A percentile compares a stretch with the other conserved stretches of the same genome.
Evolutionary conservation across 768 basidiomycete genomes (phyloP).

Genomic region (Lanmaoa rubissima): DNA sequence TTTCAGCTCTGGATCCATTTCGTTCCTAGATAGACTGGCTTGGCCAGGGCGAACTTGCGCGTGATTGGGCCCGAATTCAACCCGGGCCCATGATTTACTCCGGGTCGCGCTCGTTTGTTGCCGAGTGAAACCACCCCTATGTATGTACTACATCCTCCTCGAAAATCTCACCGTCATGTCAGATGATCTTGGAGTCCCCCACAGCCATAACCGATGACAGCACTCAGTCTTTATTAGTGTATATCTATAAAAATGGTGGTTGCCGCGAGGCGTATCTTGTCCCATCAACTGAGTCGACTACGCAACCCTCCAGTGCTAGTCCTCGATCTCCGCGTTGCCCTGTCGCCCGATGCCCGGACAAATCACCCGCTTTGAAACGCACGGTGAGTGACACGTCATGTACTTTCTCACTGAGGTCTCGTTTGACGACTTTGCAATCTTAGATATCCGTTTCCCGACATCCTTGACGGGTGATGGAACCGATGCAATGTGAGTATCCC

Average conservation of each 20-base stretch:
- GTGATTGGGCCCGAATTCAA: not conserved
- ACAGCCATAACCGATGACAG: not conserved
- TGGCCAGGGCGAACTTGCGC: not conserved
- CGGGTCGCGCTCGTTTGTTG: not conserved
- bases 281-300: constrained; percentile 6
- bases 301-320: not conserved
- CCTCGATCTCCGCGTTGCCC: not conserved
- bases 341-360: constrained; percentile 21
- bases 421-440: not conserved
- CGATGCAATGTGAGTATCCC: constrained; percentile 72
- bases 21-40: not conserved
- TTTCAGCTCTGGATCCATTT: not conserved
- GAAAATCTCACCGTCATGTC: not conserved
- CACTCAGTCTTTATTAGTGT: no score
- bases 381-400: constrained; percentile 41
- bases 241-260: not conserved
- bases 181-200: not conserved
- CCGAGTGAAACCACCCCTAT: not conserved
- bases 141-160: not conserved
- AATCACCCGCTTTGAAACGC: constrained; percentile 54
- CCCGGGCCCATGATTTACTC: no score
- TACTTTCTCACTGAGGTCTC: not conserved
- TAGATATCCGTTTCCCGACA: constrained; percentile 89
- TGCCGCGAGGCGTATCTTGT: not conserved
- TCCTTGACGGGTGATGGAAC: constrained; percentile 89